Base-by-base conservation (phyloP, 2,329 filamentous ascomycete species). In the Rugonectria rugulosa region DNA sequence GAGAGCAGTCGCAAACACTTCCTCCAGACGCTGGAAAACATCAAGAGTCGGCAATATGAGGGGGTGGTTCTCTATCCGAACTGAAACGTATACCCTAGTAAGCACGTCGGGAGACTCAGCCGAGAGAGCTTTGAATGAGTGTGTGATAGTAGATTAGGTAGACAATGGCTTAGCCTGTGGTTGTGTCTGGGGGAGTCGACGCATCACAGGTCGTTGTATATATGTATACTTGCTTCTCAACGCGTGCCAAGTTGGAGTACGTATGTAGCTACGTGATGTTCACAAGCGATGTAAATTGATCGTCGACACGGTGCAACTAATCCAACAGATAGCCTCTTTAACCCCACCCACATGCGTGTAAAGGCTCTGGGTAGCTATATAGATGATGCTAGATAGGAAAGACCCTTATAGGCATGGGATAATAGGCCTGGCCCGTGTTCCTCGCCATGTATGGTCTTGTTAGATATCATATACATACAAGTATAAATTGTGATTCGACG, bases 1-100 rank as follows among this genome's bases (percentile, higher is more conserved):
- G 95, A 99, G 70, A 92, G 88, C 61, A 96, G 95, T 60, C 90
- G 89, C 73, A 92, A 91, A 70, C 95, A 99, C 75, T 99, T 99
- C 77, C 85, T 96, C 75, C 87, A 96, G 62, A 99, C 95, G 5
- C 79, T 99, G 68, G 93, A 97, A 59, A 97, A 97, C 71, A 98
- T 99, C 69, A 85, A 86, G 60, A 90, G 89, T 59, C 86, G 96
- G 70, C 92, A 96, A 68, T 98, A 96, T 69, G 95, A 98, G 70
- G 95, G 94, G 2, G 87, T 99, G 34, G 87, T 97, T 56, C 84
- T 91, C 51, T 84, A 89, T 50, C 81, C 82, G 11, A 84, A 72
- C 59, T 77, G 52, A 68, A 47, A 11, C 23, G 42, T 11, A 34
- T 37, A 32, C 31, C n/a, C 23, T 11, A 19, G 12, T 44, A 40